Evolutionary conservation across 495 filamentous ascomycete genomes (phyloP), one percentile per base, ranked within the genome.

Genomic region (Amniculicola lignicola): DNA sequence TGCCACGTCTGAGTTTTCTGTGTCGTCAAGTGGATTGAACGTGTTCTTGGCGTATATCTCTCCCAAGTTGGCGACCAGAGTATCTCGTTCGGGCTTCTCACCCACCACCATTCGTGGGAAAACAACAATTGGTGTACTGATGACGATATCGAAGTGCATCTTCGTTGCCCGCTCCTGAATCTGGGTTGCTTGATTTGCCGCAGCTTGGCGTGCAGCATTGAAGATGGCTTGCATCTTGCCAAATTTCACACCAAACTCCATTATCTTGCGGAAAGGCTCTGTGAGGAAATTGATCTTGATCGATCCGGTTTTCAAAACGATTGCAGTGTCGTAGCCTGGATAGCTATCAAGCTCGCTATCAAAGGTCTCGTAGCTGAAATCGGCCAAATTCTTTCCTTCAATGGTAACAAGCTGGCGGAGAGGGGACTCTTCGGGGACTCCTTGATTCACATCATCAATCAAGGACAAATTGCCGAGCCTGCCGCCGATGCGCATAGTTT

Each of bases 201-300:
- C 93, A 45, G 93, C 93, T 70, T 91, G 89, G 21, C 94, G 82
- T 18, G 93, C 93, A 16, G 93, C 92, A 68, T 98, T 97, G 77
- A 95, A 97, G 41, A 98, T 90, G 19, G 93, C 90, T 70, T 97
- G 93, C 93, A 98, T 98, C 72, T 95, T 95, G 52, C 93, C 93
- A 65, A 98, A 98, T 62, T 98, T 98, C 63, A 98, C 88, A 24
- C 90, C 76, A 71, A 97, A 98, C 65, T 95, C 88, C 71, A 97
- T 88, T 55, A 98, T 98, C 72, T 97, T 97, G 36, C 94, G 86
- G 74, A 96, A 97, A 3, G 93, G 93, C 67, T 97, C 93, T 60
- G 95, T 90, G 6, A 96, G 69, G 67, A 98, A 97, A 66, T 96
- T 96, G 67, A 98, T 77, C 70, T 93, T 96, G 68, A 98, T 85